These are phyloP conservation scores for Pulveroboletus sp. DNA, from an alignment of 768 basidiomycete genomes.

Conservation along the genomic window DNA sequence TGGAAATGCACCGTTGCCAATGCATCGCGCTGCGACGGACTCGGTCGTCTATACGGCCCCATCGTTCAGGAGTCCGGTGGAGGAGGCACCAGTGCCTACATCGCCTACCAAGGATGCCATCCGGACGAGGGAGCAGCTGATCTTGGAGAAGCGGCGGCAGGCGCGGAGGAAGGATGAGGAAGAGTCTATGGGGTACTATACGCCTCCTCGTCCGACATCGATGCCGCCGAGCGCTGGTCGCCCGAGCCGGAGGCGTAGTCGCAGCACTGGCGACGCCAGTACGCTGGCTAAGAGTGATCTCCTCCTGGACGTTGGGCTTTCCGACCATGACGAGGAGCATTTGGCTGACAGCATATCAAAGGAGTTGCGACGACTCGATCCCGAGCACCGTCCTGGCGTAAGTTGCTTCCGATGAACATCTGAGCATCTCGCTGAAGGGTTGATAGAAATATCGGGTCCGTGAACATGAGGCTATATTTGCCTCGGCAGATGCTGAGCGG, in stretches of 20 bases:
- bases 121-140: conserved; percentile 58
- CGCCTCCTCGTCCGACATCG: conserved; percentile 28
- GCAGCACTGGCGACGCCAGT: conserved; percentile 75
- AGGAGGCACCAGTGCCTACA: conserved; percentile 34
- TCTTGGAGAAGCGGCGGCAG: conserved; percentile 66
- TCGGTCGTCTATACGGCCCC: conserved; percentile 33
- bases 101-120: conserved; percentile 67
- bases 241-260: conserved; percentile 63
- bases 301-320: conserved; percentile 37
- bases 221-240: conserved; percentile 35
- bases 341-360: conserved; percentile 69
- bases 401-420: conserved; percentile 7
- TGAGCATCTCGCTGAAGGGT: neutral
- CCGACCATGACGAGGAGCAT: conserved; percentile 46
- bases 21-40: conserved; percentile 53
- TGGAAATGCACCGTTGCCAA: conserved; percentile 22
- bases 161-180: conserved; percentile 53
- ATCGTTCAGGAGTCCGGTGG: conserved; percentile 32
- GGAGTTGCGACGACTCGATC: conserved; percentile 60
- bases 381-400: conserved; percentile 27
- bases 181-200: conserved; percentile 35
- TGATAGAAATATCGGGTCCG: conserved; percentile 75
- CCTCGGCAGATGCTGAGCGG: conserved; percentile 68
- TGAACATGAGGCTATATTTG: conserved; percentile 78
- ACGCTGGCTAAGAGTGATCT: conserved; percentile 33